Percentiles rank a stretch among this genome's conserved stretches.
phyloP scores from a whole-genome alignment of 179 eudicot species.

The Pouteria campechiana region DNA sequence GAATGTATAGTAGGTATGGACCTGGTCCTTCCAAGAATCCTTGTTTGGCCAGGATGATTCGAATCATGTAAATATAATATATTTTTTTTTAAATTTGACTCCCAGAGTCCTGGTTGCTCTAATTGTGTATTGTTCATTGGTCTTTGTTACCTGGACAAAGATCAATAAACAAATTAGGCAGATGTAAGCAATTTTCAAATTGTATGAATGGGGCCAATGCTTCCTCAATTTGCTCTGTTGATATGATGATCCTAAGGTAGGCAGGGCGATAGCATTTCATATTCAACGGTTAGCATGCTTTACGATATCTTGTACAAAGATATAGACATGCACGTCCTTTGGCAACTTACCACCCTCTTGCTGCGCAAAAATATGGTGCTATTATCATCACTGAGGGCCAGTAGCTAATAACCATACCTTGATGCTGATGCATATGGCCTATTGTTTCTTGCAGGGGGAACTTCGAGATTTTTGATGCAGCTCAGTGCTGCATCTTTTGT shows the following conservation, averaged over 20 bases:
- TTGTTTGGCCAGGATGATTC: no score
- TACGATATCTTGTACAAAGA: no score
- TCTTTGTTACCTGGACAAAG: not conserved
- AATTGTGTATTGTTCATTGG: not conserved
- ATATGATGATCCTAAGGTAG: no score
- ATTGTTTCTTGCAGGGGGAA: conserved; percentile 22
- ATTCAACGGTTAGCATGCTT: no score
- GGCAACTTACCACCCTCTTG: not conserved
- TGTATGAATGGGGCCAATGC: not conserved
- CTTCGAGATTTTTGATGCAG: conserved; percentile 11
- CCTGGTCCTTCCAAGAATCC: not conserved
- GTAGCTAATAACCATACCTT: no score
- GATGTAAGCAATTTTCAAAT: not conserved
- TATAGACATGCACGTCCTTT: no score
- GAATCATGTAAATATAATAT: not conserved
- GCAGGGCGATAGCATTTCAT: not conserved
- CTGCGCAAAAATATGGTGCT: not conserved
- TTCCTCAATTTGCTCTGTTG: no score
- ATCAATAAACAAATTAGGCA: not conserved
- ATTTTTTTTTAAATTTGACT: not conserved
- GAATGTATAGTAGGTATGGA: not conserved
- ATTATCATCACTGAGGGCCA: no score
- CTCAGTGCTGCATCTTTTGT: not conserved
- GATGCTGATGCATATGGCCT: not conserved
- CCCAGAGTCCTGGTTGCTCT: not conserved